Evolutionary conservation across 2,329 filamentous ascomycete species (phyloP), one percentile per base, ranked within the genome.

Genomic region (Fusarium pilosicola): DNA sequence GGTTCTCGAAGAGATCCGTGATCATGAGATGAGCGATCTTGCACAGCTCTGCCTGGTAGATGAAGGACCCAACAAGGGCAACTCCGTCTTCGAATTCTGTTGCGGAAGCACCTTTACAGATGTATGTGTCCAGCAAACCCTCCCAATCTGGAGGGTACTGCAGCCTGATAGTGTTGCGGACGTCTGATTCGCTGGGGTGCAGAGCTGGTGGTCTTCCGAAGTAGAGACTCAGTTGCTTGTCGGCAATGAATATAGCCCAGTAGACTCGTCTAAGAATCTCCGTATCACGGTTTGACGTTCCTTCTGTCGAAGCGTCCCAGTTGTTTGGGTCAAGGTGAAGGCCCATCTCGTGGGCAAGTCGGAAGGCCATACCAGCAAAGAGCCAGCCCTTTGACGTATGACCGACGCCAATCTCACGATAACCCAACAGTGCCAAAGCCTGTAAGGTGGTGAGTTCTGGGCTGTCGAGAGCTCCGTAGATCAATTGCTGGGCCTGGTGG

Each of bases 351-450:
- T 87, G 85, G 1, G 85, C 83, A 20, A 88, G 79, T 9, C 86
- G 83, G 70, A 86, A 88, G 14, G 85, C 85, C 85, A 88, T 87
- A 52, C 86, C 85, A 34, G 85, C 86, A 59, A 86, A 87, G 4
- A 87, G 77, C 86, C 86, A 88, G 18, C 86, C 86, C 60, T 86
- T 87, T 24, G 85, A 87, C 5, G 82, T 78, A n/a, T 83, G 82
- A 1, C 85, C 84, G 28, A 83, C 82, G 7, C 85, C 86, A 46
- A 87, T 86, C 66, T 86, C 85, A 22, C 83, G 80, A 62, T 87
- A 85, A 15, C 85, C 84, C 5, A 88, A 65, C 1, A 87, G 70
- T 10, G 85, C 79, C 20, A 88, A 76, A 2, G 85, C 83, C 65
- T 87, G 84, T 14, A 87, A 75, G 15, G 83, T 83, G 13, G 86